These are phyloP conservation scores for Trichocladium uniseriatum DNA, from an alignment of 495 filamentous ascomycete genomes.

Conservation along the genomic window DNA sequence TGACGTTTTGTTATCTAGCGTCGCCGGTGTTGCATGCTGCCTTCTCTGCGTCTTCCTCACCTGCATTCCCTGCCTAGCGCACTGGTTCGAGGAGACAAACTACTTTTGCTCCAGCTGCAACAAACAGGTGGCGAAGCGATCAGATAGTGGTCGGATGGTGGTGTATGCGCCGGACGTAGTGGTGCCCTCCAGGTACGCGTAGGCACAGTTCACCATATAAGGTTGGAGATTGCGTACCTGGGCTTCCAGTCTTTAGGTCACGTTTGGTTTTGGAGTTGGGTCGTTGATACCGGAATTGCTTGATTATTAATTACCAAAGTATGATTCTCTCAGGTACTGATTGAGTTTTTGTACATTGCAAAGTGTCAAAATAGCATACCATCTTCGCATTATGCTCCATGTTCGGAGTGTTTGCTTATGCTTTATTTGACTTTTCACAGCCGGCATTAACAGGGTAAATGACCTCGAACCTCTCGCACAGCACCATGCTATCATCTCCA, in stretches of 20 bases:
- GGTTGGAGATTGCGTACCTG: not conserved
- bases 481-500: conserved; percentile 24
- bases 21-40: conserved; percentile 24
- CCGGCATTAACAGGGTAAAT: conserved; percentile 16
- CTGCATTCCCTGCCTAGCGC: conserved; percentile 24
- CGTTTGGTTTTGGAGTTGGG: too few relatives aligned
- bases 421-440: not conserved
- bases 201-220: not conserved
- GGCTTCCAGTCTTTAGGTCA: too few relatives aligned
- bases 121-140: conserved; percentile 18
- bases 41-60: conserved; percentile 25
- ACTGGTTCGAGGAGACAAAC: conserved; percentile 28
- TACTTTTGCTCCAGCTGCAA: conserved; percentile 24
- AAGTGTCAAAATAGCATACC: too few relatives aligned
- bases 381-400: too few relatives aligned
- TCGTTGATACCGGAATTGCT: too few relatives aligned
- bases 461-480: conserved; percentile 29
- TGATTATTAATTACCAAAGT: too few relatives aligned
- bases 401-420: not conserved
- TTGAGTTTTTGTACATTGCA: too few relatives aligned
- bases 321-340: too few relatives aligned
- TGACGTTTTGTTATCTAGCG: conserved; percentile 5
- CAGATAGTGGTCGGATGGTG: conserved; percentile 13
- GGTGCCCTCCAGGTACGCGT: conserved; percentile 12
- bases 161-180: conserved; percentile 9